A percentile compares a stretch with the other conserved stretches of the same genome.
These are phyloP conservation scores for Phytophthora aleatoria DNA, from an alignment of 352 stramenopile species.

Conservation along the genomic window DNA sequence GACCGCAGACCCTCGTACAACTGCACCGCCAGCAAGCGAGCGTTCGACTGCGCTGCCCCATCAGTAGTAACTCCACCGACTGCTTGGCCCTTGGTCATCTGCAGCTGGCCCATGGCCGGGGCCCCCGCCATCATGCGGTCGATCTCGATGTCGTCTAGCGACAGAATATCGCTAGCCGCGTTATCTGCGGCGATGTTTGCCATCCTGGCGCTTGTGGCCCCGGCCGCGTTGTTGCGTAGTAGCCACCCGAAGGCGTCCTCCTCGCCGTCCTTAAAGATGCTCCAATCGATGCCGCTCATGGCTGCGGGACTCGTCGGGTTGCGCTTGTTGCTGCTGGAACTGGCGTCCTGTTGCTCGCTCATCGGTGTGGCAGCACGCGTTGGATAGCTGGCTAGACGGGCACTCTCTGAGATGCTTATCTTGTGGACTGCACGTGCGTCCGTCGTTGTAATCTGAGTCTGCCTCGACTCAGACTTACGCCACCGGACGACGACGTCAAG, in stretches of 20 bases:
- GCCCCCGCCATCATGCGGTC: constrained; percentile 29
- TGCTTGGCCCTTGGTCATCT: constrained; percentile 5
- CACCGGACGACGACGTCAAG: constrained; percentile 13
- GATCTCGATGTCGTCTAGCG: constrained; percentile 50
- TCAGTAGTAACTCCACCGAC: neutral
- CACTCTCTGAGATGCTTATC: constrained; percentile 16
- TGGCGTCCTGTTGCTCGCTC: constrained; percentile 23
- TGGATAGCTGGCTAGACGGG: neutral
- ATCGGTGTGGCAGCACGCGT: constrained; percentile 11
- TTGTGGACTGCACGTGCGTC: constrained; percentile 19
- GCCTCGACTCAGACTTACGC: constrained; percentile 15
- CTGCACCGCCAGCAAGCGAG: constrained; percentile 25
- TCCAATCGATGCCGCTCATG: constrained; percentile 69
- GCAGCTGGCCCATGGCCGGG: constrained; percentile 6
- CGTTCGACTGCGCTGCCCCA: constrained; percentile 12
- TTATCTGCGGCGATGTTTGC: neutral
- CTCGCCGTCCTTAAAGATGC: constrained; percentile 69
- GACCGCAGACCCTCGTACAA: constrained; percentile 28
- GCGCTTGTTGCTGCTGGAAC: constrained; percentile 4
- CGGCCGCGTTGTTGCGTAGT: constrained; percentile 38
- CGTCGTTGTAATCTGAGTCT: constrained; percentile 23
- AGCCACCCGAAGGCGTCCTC: constrained; percentile 68
- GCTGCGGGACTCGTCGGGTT: constrained; percentile 20
- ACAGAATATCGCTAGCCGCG: constrained; percentile 31
- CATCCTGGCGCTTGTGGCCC: neutral